Base-by-base conservation (phyloP, 352 stramenopile species). In the Phytophthora fragariaefolia region DNA sequence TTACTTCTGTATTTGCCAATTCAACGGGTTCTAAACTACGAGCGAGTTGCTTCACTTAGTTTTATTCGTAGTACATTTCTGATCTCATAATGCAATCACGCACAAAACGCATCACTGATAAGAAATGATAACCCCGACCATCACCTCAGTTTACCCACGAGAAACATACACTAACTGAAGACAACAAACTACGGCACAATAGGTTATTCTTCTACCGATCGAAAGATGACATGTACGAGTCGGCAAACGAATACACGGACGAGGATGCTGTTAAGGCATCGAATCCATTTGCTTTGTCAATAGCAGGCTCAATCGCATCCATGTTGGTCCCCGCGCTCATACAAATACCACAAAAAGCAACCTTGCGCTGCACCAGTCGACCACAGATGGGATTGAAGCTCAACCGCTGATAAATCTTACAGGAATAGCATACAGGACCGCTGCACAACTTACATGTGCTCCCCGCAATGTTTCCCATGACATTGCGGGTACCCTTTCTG, bases 301-400 rank as follows among this genome's bases (percentile, higher is more conserved):
- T 51, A 20, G 60, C 71, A 34, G 74, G 58, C 22, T 71, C 58
- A 27, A 55, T 40, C 1, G 70, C 71, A 32, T 69, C 72, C 47
- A 59, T 63, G 15, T 76, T 66, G 56, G 71, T 65, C 5, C 65
- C 58, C 12, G 70, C 72, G 49, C 49, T 74, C 22, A 84, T 36
- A 60, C 76, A 84, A 55, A 69, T 68, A 13, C 61, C 38, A 40
- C 76, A 82, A 27, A 82, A 80, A 13, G 46, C 42, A 23, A 84
- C 46, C 27, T 72, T 75, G 17, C 72, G 70, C 43, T 82, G 70
- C 6, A 73, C 27, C 23, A 84, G 65, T 12, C 60, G 50, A 0
- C 63, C 51, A 43, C 71, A 65, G 6, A 66, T 28, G 0, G 61
- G 55, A 10, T 81, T 66, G 66, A 80, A 79, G 20, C 56, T 76